Evolutionary conservation across 1,139 yeast species (phyloP).

Genomic region (Taiozyma sp.): DNA sequence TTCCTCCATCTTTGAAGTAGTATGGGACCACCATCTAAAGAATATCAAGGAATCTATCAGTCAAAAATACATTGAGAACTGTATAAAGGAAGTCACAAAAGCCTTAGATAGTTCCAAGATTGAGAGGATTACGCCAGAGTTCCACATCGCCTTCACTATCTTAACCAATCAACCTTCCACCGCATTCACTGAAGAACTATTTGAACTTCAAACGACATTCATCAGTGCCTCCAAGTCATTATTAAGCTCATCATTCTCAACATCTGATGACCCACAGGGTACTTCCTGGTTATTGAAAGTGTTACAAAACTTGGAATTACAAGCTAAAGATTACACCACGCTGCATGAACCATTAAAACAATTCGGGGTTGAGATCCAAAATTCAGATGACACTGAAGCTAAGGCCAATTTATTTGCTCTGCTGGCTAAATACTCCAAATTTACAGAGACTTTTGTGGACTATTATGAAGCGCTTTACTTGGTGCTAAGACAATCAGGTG

Average conservation of each 20-base stretch:
- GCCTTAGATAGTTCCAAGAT: constrained; percentile 1
- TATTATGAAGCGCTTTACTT: constrained; percentile 30
- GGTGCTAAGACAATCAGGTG: constrained; percentile 24
- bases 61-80: constrained; percentile 15
- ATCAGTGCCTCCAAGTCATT: constrained; percentile 8
- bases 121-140: constrained; percentile 13
- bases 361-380: constrained; percentile 12
- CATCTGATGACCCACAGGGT: neutral
- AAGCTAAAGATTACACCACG: constrained; percentile 4
- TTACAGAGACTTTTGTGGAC: constrained; percentile 11
- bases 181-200: neutral
- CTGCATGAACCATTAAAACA: constrained; percentile 8
- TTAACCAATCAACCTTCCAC: constrained; percentile 6
- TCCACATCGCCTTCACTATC: constrained; percentile 23
- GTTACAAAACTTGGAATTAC: constrained; percentile 13
- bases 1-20: constrained; percentile 23
- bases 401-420: constrained; percentile 30
- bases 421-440: constrained; percentile 22
- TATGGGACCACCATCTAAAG: constrained; percentile 32
- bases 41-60: constrained; percentile 25
- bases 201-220: constrained; percentile 6
- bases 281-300: constrained; percentile 20
- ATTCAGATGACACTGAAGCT: constrained; percentile 7
- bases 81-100: constrained; percentile 16
- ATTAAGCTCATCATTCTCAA: constrained; percentile 3